Base-by-base conservation (phyloP, 768 basidiomycete species). In the Collybia mongolica region DNA sequence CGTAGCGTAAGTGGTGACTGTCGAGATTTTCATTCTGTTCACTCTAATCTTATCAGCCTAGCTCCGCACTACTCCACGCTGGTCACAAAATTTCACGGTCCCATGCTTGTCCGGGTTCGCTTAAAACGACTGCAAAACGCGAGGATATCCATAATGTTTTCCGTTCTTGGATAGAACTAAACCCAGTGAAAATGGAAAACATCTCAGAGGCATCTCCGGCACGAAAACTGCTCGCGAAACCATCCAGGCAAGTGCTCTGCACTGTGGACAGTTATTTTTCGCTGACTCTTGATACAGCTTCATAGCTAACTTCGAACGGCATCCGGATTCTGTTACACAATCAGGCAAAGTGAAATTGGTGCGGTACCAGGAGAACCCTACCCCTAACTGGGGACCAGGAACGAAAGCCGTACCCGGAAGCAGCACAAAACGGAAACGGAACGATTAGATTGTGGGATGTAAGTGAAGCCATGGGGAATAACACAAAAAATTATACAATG, bases 341-440 rank as follows among this genome's bases (percentile, higher is more conserved):
- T 78, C 83, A 5, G 79, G 80, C 17, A 81, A 82, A 49, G 72
- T 90, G 50, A 92, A 90, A 56, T 71, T 96, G 6, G 89, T 95
- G 1, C 77, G 93, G 35, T 97, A 95, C 68, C 93, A 96, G 65
- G 81, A 83, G 54, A 98, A 97, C 62, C 97, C 96, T 4, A 77
- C 83, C n/a, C 77, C 83, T 2, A 79, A 97, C 64, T 99, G 97
- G 97, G 96, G 96, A 0, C 97, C 96, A 0, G 89, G 81, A 14
- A 76, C 78, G 46, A 86, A 77, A 60, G 87, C 88, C 3, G 55
- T 53, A 6, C n/a, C 44, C 15, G 28, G 43, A 19, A 59, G 39
- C 62, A 72, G 54, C 41, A 51, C 61, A 24, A 73, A 80, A 63
- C 66, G 76, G 42, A 80, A 79, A 56, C 65, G 75, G 15, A 59